Conservation (phyloP, 2,329 filamentous ascomycete genomes). For the Huntiella omanensis region DNA sequence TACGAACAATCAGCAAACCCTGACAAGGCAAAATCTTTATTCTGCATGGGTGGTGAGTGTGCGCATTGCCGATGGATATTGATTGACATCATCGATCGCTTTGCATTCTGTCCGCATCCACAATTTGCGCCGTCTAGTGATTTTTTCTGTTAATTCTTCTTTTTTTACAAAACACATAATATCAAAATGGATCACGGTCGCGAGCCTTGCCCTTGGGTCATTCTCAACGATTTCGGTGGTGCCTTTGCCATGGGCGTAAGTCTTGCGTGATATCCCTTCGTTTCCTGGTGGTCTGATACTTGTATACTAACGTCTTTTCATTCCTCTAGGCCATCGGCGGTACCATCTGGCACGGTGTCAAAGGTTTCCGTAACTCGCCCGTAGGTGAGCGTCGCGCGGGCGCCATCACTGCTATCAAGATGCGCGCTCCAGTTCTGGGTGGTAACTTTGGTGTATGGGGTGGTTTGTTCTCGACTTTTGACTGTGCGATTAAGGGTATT, state of each 20-base stretch:
- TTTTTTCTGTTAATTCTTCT: constrained; percentile 1
- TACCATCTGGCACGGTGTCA: constrained; percentile 90
- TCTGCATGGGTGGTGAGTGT: neutral
- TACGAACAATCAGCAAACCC: neutral
- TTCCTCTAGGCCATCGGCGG: constrained; percentile 46
- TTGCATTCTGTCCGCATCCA: neutral
- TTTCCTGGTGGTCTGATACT: no score
- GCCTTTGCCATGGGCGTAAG: constrained; percentile 92
- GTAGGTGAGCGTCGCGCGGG: constrained; percentile 92
- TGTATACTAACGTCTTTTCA: constrained; percentile 11
- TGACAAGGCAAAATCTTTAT: neutral
- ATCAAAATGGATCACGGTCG: constrained; percentile 72
- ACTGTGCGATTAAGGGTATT: constrained; percentile 88
- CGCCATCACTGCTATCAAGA: constrained; percentile 92
- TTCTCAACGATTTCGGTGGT: constrained; percentile 92
- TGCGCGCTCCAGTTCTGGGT: constrained; percentile 83
- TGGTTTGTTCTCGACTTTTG: constrained; percentile 85
- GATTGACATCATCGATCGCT: constrained; percentile 3
- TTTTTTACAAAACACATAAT: neutral
- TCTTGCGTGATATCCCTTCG: neutral
- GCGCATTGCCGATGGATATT: neutral
- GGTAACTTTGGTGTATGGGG: constrained; percentile 98
- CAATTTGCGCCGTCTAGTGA: neutral
- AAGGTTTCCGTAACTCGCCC: constrained; percentile 76
- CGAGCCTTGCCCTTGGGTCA: constrained; percentile 93